Base-by-base conservation (phyloP, 495 filamentous ascomycete species). In the Penicillium canescens region DNA sequence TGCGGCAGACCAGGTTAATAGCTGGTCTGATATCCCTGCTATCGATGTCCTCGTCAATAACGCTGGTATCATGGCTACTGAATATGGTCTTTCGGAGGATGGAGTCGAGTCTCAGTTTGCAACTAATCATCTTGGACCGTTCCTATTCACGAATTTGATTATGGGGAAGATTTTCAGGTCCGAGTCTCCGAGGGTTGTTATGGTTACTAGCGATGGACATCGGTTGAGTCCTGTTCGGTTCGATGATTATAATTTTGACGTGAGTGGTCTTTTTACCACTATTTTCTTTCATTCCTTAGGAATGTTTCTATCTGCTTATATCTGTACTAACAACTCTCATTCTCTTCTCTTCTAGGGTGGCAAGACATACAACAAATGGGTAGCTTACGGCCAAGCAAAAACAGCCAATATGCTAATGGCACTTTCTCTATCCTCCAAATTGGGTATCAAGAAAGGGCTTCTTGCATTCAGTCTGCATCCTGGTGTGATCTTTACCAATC, bases 11-110 rank as follows among this genome's bases (percentile, higher is more conserved):
- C 55, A 72, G n/a, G 78, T 88, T 56, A 71, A 74, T 13, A 51
- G 65, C 14, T 75, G 54, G 33, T 18, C 43, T 4, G 61, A 68
- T 31, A 79, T 85, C 49, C 67, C 77, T 49, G 59, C 74, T n/a
- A 78, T 90, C 41, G 83, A 89, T 65, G 80, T 87, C 12, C 58
- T 89, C 18, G 82, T 89, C 64, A 89, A 89, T 71, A 89, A 86
- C 62, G 83, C 86, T n/a, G 86, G 79, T 6, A 74, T 88, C 54
- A 88, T 89, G 85, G 75, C 72, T 7, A 60, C 60, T 38, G 69
- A 58, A 20, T 74, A 60, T 55, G 51, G 48, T 28, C 51, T 61
- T 26, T 74, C 64, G 31, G 64, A 33, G 20, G 75, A 78, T 16
- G 73, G 73, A 0, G 57, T 79, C 36, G 83, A 88, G 60, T 54